Evolutionary conservation across 768 basidiomycete species (phyloP).

Genomic region (Pisolithus orientalis): DNA sequence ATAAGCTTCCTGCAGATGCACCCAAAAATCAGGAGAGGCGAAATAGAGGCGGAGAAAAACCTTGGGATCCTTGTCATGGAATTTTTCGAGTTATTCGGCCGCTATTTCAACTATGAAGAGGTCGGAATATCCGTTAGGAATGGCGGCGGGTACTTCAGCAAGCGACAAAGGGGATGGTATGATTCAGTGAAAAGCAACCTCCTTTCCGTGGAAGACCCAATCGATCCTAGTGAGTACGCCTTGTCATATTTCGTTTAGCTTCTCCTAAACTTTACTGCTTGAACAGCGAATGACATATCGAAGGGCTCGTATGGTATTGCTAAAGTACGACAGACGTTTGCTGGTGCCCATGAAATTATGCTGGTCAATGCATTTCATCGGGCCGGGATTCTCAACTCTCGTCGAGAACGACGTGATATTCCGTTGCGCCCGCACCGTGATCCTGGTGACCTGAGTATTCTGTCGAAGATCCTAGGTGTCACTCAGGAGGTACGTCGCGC

Average conservation of each 20-base stretch:
- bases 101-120: conserved; percentile 85
- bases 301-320: conserved; percentile 79
- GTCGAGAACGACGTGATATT: conserved; percentile 43
- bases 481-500: conserved; percentile 64
- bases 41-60: conserved; percentile 83
- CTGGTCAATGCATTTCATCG: conserved; percentile 65
- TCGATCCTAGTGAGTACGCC: conserved; percentile 66
- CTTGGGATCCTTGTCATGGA: conserved; percentile 94
- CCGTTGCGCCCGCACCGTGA: conserved; percentile 39
- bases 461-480: conserved; percentile 75
- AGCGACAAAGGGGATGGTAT: conserved; percentile 76
- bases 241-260: background rate
- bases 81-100: conserved; percentile 94
- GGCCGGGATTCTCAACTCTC: conserved; percentile 55
- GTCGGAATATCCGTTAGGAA: conserved; percentile 84
- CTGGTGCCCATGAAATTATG: conserved; percentile 75
- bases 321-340: conserved; percentile 76
- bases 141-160: conserved; percentile 87
- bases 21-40: conserved; percentile 83
- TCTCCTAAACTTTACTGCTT: background rate
- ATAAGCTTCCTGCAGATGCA: conserved; percentile 97
- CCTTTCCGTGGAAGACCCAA: conserved; percentile 91
- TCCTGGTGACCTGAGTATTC: conserved; percentile 67
- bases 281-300: conserved; percentile 86
- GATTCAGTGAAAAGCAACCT: conserved; percentile 49